Conservation (phyloP, 169 alveolate species). For the Plasmodium gonderi region DNA sequence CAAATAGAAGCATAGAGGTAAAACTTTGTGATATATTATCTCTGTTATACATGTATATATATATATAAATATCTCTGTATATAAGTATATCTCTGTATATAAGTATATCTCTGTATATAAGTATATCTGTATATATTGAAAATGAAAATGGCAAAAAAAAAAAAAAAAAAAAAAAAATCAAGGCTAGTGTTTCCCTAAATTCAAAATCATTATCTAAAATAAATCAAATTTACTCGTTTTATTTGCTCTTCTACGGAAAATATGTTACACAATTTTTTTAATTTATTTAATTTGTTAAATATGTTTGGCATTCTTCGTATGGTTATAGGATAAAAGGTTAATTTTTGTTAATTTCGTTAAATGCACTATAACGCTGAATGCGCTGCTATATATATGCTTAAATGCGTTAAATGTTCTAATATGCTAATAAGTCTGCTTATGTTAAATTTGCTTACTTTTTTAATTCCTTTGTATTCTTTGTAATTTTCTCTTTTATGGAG, state of each 20-base stretch:
- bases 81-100: neutral
- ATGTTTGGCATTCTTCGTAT: neutral
- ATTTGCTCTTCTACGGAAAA: conserved; percentile 2
- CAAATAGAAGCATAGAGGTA: conserved; percentile 19
- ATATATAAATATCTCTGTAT: too few relatives aligned
- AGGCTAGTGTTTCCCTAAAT: neutral
- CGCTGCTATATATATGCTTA: too few relatives aligned
- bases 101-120: neutral
- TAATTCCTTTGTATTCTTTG: neutral
- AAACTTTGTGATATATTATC: neutral
- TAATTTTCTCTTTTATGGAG: neutral
- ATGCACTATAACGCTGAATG: neutral
- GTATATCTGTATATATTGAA: neutral
- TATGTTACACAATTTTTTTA: conserved; percentile 3
- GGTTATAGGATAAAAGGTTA: neutral
- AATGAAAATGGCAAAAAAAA: neutral
- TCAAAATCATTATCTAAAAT: conserved; percentile 1
- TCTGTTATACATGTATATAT: too few relatives aligned
- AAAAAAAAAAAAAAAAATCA: conserved; percentile 1
- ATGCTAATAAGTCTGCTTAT: neutral
- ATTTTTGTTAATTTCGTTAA: neutral
- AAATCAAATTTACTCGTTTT: conserved; percentile 28
- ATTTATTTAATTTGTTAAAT: neutral
- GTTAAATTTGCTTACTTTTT: neutral
- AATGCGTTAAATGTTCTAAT: neutral